phyloP scores from a whole-genome alignment of 2,329 filamentous ascomycete species.

The Xylaria sp. region DNA sequence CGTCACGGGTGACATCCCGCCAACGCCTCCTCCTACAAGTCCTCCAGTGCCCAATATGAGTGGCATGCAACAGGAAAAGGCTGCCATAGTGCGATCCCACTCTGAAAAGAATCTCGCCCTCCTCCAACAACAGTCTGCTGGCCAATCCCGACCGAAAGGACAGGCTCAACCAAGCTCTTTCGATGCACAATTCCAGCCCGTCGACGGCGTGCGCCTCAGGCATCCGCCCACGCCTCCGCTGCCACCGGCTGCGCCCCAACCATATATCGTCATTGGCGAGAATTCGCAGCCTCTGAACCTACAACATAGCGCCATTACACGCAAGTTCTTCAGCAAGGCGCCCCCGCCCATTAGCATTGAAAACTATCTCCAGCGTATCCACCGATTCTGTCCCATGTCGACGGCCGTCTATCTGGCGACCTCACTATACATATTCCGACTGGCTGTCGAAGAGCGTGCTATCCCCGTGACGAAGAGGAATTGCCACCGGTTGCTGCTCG shows the following conservation, averaged over 20 bases:
- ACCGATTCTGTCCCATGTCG: conserved; percentile 92
- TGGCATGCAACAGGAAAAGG: conserved; percentile 71
- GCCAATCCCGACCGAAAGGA: conserved; percentile 15
- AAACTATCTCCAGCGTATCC: conserved; percentile 87
- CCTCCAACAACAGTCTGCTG: conserved; percentile 46
- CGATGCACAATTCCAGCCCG: conserved; percentile 50
- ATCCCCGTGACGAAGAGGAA: conserved; percentile 86
- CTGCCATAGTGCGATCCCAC: conserved; percentile 67
- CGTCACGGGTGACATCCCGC: conserved; percentile 81
- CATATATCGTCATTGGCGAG: conserved; percentile 72
- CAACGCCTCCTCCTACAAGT: conserved; percentile 76
- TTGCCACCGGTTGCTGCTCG: conserved; percentile 85
- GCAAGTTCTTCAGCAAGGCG: conserved; percentile 92
- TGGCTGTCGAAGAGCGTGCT: conserved; percentile 80
- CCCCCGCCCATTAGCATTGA: conserved; percentile 84
- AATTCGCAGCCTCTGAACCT: conserved; percentile 78
- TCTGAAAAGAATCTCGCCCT: conserved; percentile 65
- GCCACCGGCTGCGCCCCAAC: conserved; percentile 53
- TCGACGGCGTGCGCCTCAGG: conserved; percentile 67
- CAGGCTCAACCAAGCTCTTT: conserved; percentile 37
- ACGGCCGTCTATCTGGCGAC: conserved; percentile 93
- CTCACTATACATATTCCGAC: conserved; percentile 84
- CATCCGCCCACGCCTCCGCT: conserved; percentile 48
- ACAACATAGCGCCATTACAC: conserved; percentile 86
- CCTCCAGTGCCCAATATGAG: conserved; percentile 73